phyloP scores from a whole-genome alignment of 768 basidiomycete species.

The Sporobolomyces phaffii region DNA sequence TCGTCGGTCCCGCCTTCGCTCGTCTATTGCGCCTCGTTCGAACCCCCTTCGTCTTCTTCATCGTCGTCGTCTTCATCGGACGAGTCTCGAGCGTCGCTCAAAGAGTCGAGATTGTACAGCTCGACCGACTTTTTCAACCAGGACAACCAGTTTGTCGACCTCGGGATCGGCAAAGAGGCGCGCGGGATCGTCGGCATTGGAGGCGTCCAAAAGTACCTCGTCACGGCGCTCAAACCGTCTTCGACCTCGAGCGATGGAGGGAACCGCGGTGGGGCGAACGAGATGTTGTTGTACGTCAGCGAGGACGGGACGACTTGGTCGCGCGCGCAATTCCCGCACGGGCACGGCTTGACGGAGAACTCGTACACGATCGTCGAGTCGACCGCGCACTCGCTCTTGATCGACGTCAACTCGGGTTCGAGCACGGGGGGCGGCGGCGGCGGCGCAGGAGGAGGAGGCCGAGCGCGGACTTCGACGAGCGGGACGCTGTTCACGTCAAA shows the following conservation, averaged over 20 bases:
- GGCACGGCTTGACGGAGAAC: slow-evolving; percentile 66
- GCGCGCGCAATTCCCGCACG: slow-evolving; percentile 83
- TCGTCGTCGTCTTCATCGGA: slow-evolving; percentile 40
- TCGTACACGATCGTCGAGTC: slow-evolving; percentile 94
- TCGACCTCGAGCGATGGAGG: slow-evolving; percentile 47
- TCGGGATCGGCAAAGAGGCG: slow-evolving; percentile 73
- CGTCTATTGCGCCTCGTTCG: slow-evolving; percentile 85
- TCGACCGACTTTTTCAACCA: slow-evolving; percentile 75
- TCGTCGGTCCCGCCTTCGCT: slow-evolving; percentile 63
- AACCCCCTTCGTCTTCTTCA: slow-evolving; percentile 48
- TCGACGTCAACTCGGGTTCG: slow-evolving; percentile 74
- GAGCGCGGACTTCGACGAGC: slow-evolving; percentile 55
- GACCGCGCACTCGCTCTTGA: slow-evolving; percentile 83
- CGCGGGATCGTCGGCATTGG: slow-evolving; percentile 88
- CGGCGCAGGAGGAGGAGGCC: too few relatives aligned
- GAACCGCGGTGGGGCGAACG: slow-evolving; percentile 43
- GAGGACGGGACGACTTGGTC: slow-evolving; percentile 79
- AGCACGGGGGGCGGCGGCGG: too few relatives aligned
- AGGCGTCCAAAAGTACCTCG: slow-evolving; percentile 83
- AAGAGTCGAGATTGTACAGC: slow-evolving; percentile 62
- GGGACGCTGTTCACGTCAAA: slow-evolving; percentile 95
- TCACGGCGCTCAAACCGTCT: slow-evolving; percentile 74
- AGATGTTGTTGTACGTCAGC: slow-evolving; percentile 80
- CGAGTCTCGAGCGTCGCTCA: slow-evolving; percentile 50
- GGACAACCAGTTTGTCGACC: slow-evolving; percentile 65